Evolutionary conservation across 148 eudicot species (phyloP), one percentile per base, ranked within the genome.

Genomic region (Heliosperma pusillum): DNA sequence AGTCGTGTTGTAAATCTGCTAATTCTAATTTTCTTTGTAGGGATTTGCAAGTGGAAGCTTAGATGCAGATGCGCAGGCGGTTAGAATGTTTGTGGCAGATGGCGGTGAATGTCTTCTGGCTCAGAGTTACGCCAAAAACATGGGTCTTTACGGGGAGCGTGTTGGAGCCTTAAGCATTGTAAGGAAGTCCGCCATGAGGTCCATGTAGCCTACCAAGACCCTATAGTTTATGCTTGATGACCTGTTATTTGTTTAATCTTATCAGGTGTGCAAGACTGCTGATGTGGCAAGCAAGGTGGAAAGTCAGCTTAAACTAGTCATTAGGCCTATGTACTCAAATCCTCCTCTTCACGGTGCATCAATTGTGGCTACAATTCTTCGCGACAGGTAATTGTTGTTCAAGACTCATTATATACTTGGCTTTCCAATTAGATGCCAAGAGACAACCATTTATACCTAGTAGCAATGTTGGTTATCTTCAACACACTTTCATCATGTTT

Each of bases 331-430:
- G 99, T 92, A 85, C 75, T 95, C 99, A 8, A 95, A 78, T 83
- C 99, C 99, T 65, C 99, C 99, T 65, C 85, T 95, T 73, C 99
- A 95, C 69, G 99, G 99, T 58, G 91, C 97, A 70, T 92, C 99
- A 50, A 89, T 95, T 81, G 98, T 92, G 66, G 96, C 97, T 76
- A 89, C 88, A 50, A 95, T 95, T 74, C 99, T 95, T 69, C 85
- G 88, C 68, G 98, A 94, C 86, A 87, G 93, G 98, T 93, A 86
- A 30, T 6, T 24, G 21, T 30, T 76, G 52, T 3, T 75, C 44
- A n/a, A 10, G 61, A 36, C 68, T 50, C 17, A 50, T 55, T 29
- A 57, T 45, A 36, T 55, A 10, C 25, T 53, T 33, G 26, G 13
- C 13, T 66, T 72, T 27, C 17, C 50, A 13, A 29, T 63, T 59